Evolutionary conservation across 352 stramenopile genomes (phyloP).

Genomic region (Pythium biforme): DNA sequence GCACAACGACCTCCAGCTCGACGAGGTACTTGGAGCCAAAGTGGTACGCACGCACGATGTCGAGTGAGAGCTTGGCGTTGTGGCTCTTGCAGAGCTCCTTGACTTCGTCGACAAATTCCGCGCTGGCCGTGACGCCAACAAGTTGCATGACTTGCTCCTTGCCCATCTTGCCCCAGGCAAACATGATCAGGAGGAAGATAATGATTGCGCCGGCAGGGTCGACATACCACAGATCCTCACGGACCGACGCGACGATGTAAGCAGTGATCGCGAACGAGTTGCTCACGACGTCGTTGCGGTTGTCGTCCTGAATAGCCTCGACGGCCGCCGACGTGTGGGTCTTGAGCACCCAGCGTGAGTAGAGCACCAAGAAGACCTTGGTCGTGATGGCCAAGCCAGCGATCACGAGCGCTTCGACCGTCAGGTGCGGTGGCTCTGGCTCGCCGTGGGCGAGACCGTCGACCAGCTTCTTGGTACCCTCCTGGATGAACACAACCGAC

Average conservation of each 20-base stretch:
- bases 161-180: slow-evolving; percentile 87
- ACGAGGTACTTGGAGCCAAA: slow-evolving; percentile 95
- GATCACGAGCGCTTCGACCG: slow-evolving; percentile 82
- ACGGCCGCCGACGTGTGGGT: slow-evolving; percentile 47
- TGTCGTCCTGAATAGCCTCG: slow-evolving; percentile 85
- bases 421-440: slow-evolving; percentile 86
- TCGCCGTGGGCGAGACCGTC: slow-evolving; percentile 45
- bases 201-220: slow-evolving; percentile 91
- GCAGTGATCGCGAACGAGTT: slow-evolving; percentile 90
- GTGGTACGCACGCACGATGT: slow-evolving; percentile 91
- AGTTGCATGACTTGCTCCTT: slow-evolving; percentile 91
- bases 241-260: slow-evolving; percentile 45
- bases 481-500: slow-evolving; percentile 80
- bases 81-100: slow-evolving; percentile 76
- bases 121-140: slow-evolving; percentile 57
- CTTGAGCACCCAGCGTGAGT: slow-evolving; percentile 60
- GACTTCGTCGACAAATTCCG: slow-evolving; percentile 90
- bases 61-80: slow-evolving; percentile 73
- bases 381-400: slow-evolving; percentile 53
- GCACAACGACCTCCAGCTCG: slow-evolving; percentile 93
- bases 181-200: slow-evolving; percentile 94
- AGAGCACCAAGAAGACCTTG: slow-evolving; percentile 70
- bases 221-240: slow-evolving; percentile 80
- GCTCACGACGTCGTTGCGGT: slow-evolving; percentile 93
- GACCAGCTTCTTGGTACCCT: slow-evolving; percentile 48